These are phyloP conservation scores for Sphaceloma murrayae DNA, from an alignment of 2,329 filamentous ascomycete genomes.

Conservation along the genomic window DNA sequence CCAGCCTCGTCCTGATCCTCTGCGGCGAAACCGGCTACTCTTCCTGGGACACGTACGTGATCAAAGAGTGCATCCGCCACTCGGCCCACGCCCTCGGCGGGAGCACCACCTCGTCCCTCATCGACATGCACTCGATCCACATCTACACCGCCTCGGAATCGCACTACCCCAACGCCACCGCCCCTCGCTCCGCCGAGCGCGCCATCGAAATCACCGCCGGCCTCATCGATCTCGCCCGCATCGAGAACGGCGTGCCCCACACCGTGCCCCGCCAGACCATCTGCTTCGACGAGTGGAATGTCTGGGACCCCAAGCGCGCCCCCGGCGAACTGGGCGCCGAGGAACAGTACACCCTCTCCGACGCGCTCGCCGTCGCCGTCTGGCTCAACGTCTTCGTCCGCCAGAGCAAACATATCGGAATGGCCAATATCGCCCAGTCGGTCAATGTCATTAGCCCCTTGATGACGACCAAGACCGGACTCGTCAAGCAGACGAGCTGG, in stretches of 20 bases:
- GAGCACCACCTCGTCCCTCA: constrained; percentile 41
- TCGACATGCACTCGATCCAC: constrained; percentile 76
- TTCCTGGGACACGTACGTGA: constrained; percentile 63
- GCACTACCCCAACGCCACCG: constrained; percentile 46
- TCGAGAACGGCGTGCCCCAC: constrained; percentile 55
- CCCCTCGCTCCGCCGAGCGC: constrained; percentile 60
- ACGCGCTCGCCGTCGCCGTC: constrained; percentile 63
- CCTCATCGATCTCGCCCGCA: constrained; percentile 63
- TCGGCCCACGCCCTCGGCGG: constrained; percentile 42
- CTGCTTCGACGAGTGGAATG: constrained; percentile 81
- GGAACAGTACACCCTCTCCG: constrained; percentile 63
- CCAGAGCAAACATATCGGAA: constrained; percentile 60
- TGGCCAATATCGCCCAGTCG: constrained; percentile 69
- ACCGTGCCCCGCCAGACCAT: constrained; percentile 56
- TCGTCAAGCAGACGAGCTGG: constrained; percentile 65
- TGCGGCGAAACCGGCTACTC: constrained; percentile 62
- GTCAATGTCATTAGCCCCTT: constrained; percentile 71
- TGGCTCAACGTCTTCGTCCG: constrained; percentile 71
- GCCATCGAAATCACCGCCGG: constrained; percentile 60
- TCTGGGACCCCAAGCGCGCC: constrained; percentile 65
- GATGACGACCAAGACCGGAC: constrained; percentile 56
- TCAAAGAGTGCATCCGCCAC: constrained; percentile 56
- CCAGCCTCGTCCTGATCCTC: constrained; percentile 58
- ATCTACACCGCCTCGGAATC: constrained; percentile 57
- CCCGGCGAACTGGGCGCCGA: constrained; percentile 64